A percentile compares a stretch with the other conserved stretches of the same genome.
Conservation (phyloP, 2,329 filamentous ascomycete species). For the Pseudogymnoascus sp. region DNA sequence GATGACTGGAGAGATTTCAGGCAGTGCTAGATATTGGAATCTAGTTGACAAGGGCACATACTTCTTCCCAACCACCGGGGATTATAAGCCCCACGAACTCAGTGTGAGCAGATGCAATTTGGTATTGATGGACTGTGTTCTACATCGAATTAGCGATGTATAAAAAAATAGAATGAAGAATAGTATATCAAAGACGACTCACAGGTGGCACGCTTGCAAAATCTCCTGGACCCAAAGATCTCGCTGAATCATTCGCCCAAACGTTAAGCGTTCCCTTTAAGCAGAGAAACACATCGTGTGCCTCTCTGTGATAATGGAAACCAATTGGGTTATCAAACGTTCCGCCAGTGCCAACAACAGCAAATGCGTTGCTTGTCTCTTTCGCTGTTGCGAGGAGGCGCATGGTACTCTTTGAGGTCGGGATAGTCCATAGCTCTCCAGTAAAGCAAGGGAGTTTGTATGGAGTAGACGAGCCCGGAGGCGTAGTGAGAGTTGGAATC, state of each 20-base stretch:
- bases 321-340: conserved; percentile 31
- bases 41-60: not conserved
- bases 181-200: conserved; percentile 18
- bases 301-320: conserved; percentile 51
- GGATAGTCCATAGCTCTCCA: conserved; percentile 25
- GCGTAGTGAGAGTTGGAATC: not conserved
- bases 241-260: conserved; percentile 51
- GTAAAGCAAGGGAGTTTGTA: conserved; percentile 21
- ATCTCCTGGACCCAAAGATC: conserved; percentile 48
- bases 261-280: conserved; percentile 49
- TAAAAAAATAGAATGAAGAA: conserved; percentile 5
- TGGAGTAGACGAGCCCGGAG: not conserved
- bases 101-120: conserved; percentile 47
- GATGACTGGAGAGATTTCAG: not conserved
- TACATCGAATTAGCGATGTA: conserved; percentile 19
- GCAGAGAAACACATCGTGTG: conserved; percentile 52
- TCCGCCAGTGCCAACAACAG: conserved; percentile 23
- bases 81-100: conserved; percentile 49
- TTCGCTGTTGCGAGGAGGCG: conserved; percentile 24
- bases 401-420: conserved; percentile 22
- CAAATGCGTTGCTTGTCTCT: conserved; percentile 25
- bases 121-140: conserved; percentile 49
- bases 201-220: conserved; percentile 53
- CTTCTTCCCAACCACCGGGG: conserved; percentile 52
- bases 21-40: not conserved